Conservation (phyloP, 495 filamentous ascomycete genomes). For the Penicillium manginii region DNA sequence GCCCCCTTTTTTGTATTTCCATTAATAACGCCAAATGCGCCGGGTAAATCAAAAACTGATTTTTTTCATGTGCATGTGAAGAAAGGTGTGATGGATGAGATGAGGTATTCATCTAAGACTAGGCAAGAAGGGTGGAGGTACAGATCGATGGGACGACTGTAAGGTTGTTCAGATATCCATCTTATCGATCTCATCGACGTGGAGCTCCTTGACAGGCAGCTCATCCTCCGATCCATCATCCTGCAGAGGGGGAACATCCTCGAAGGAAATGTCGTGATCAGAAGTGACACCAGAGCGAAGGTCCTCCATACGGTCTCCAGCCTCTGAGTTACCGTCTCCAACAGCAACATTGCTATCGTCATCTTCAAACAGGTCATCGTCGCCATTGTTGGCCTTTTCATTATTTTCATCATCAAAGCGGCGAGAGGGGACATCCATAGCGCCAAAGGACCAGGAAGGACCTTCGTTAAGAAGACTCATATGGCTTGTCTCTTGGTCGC, state of each 20-base stretch:
- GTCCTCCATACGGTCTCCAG: slow-evolving; percentile 37
- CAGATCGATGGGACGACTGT: too few relatives aligned
- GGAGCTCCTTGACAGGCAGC: slow-evolving; percentile 51
- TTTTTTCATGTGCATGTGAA: slow-evolving; percentile 1
- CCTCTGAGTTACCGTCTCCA: slow-evolving; percentile 44
- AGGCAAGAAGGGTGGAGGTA: too few relatives aligned
- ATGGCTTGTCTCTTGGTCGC: slow-evolving; percentile 24
- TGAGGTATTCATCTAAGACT: neutral
- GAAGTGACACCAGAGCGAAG: slow-evolving; percentile 28
- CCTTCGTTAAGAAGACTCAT: slow-evolving; percentile 25
- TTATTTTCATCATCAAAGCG: slow-evolving; percentile 37
- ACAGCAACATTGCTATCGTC: slow-evolving; percentile 50
- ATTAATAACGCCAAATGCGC: slow-evolving; percentile 16
- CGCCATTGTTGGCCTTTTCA: slow-evolving; percentile 33
- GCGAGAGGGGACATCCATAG: slow-evolving; percentile 13
- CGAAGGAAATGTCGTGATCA: slow-evolving; percentile 37
- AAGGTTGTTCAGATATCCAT: slow-evolving; percentile 8
- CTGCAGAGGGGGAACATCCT: slow-evolving; percentile 38
- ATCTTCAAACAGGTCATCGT: slow-evolving; percentile 43
- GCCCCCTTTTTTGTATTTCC: slow-evolving; percentile 21
- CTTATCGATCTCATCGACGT: slow-evolving; percentile 43
- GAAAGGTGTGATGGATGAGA: neutral
- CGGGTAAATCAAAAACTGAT: slow-evolving; percentile 4
- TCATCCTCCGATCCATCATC: slow-evolving; percentile 46
- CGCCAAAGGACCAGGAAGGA: slow-evolving; percentile 42